phyloP scores from a whole-genome alignment of 2,329 filamentous ascomycete genomes.

The Phialophora verrucosa region DNA sequence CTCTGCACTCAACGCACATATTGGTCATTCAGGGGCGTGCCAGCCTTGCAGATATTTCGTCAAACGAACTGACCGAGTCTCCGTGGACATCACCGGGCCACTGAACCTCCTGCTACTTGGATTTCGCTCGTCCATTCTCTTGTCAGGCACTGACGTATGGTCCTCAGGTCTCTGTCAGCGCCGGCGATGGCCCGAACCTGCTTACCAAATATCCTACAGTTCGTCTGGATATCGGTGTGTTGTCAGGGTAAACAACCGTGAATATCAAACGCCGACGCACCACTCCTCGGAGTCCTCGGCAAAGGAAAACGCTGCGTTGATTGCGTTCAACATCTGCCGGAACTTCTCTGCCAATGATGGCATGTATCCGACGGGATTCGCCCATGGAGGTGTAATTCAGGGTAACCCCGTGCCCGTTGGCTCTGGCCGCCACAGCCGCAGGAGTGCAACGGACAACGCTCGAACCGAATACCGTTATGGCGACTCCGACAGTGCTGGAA shows the following conservation, averaged over 20 bases:
- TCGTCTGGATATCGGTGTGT: constrained; percentile 77
- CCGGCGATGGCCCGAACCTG: constrained; percentile 89
- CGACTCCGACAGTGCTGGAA: constrained; percentile 35
- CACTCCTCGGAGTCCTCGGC: constrained; percentile 83
- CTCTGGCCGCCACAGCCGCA: constrained; percentile 56
- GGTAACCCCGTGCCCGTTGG: constrained; percentile 69
- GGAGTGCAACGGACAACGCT: constrained; percentile 57
- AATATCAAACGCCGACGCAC: constrained; percentile 88
- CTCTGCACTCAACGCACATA: constrained; percentile 16
- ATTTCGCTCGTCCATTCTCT: constrained; percentile 9
- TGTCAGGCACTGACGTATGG: constrained; percentile 27
- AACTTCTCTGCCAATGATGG: constrained; percentile 98
- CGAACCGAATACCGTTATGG: constrained; percentile 52
- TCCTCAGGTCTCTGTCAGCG: constrained; percentile 85
- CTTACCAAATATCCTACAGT: constrained; percentile 75
- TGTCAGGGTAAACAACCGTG: constrained; percentile 92
- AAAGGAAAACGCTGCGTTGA: constrained; percentile 91
- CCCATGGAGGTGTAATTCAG: constrained; percentile 61
- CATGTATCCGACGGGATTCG: constrained; percentile 70
- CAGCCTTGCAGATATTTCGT: constrained; percentile 26
- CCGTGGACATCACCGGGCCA: constrained; percentile 3
- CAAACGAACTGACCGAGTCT: background rate
- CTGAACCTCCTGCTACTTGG: constrained; percentile 7
- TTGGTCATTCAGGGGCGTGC: constrained; percentile 18
- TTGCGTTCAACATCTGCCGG: constrained; percentile 95